A percentile compares a stretch with the other conserved stretches of the same genome.
phyloP scores from a whole-genome alignment of 2,329 filamentous ascomycete genomes.

The Westerdykella aurantiaca region DNA sequence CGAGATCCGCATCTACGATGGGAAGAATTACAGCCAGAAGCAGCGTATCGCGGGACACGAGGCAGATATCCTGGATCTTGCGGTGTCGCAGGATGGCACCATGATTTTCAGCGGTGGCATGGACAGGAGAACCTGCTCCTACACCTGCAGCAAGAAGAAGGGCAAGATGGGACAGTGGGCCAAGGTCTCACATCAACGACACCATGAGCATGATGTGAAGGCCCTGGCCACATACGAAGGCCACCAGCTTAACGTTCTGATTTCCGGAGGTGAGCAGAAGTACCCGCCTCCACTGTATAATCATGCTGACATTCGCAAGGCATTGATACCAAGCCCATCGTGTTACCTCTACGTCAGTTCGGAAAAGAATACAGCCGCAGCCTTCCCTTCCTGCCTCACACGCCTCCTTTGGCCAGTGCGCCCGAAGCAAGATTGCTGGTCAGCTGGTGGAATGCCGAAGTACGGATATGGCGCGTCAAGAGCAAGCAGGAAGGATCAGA shows the following conservation, averaged over 20 bases:
- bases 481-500: conserved; percentile 44
- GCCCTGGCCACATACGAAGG: conserved; percentile 87
- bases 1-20: conserved; percentile 89
- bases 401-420: conserved; percentile 66
- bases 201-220: conserved; percentile 93
- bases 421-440: conserved; percentile 68
- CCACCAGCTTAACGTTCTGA: conserved; percentile 73
- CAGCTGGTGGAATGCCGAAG: conserved; percentile 87
- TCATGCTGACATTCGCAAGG: conserved; percentile 48
- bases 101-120: conserved; percentile 86
- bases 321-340: conserved; percentile 75
- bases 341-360: conserved; percentile 72
- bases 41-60: conserved; percentile 84
- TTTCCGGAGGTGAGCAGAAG: conserved; percentile 70
- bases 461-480: conserved; percentile 71
- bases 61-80: conserved; percentile 85
- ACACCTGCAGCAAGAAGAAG: conserved; percentile 53
- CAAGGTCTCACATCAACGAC: conserved; percentile 77
- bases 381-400: conserved; percentile 78
- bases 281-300: conserved; percentile 1
- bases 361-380: conserved; percentile 75
- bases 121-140: conserved; percentile 80
- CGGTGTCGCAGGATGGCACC: conserved; percentile 71
- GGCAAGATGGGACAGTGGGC: conserved; percentile 58
- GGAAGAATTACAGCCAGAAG: conserved; percentile 80